Evolutionary conservation across 2,329 filamentous ascomycete genomes (phyloP).

Genomic region (Hypoxylon sp.): DNA sequence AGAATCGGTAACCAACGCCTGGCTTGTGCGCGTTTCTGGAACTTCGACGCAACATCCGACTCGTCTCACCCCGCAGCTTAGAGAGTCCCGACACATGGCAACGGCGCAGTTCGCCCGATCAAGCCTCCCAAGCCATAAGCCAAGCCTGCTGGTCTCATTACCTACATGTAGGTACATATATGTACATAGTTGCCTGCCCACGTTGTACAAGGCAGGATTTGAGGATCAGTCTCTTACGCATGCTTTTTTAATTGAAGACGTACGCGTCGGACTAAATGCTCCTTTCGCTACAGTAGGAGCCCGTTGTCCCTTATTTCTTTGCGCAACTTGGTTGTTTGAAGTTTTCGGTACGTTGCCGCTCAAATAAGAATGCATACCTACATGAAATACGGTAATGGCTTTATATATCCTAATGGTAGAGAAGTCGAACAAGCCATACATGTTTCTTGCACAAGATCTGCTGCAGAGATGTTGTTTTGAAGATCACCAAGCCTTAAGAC

Average conservation of each 20-base stretch:
- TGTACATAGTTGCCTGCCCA: conserved; percentile 11
- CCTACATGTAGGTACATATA: background rate
- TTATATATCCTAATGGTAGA: background rate
- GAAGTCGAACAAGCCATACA: background rate
- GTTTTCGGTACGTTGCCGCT: background rate
- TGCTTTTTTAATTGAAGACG: background rate
- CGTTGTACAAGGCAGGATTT: conserved; percentile 21
- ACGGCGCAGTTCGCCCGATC: conserved; percentile 8
- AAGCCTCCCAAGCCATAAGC: conserved; percentile 9
- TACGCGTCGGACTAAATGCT: conserved; percentile 35
- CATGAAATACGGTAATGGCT: too few species aligned
- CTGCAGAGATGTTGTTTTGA: background rate
- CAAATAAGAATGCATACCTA: background rate
- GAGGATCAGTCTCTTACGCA: conserved; percentile 6
- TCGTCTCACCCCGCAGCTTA: conserved; percentile 25
- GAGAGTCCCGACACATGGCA: conserved; percentile 14
- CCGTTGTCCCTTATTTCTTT: conserved; percentile 3
- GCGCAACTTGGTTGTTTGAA: conserved; percentile 10
- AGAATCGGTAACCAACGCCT: conserved; percentile 2
- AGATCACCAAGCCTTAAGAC: background rate
- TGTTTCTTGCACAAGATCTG: background rate
- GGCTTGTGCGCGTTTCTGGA: background rate
- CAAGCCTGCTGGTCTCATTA: conserved; percentile 6
- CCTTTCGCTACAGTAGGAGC: conserved; percentile 13
- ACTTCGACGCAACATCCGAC: conserved; percentile 18